A percentile compares a stretch with the other conserved stretches of the same genome.
These are phyloP conservation scores for Mortierella sp. DNA, from an alignment of 371 early-diverging fungal species.

Conservation along the genomic window DNA sequence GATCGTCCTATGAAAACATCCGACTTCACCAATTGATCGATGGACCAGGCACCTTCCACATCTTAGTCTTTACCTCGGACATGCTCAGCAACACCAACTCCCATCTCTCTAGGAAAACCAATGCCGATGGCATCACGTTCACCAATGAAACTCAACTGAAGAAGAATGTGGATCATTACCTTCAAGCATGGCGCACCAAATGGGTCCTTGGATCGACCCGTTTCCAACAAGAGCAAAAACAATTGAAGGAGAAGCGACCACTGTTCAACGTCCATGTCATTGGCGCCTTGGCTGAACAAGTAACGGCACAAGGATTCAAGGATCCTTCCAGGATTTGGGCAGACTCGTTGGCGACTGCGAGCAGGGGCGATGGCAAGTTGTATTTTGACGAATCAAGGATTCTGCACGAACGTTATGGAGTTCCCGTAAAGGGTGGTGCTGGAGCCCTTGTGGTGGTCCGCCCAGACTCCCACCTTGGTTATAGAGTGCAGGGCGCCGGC, in stretches of 20 bases:
- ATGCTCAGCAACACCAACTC: slow-evolving; percentile 19
- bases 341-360: slow-evolving; percentile 18
- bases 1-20: background rate
- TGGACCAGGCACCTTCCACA: slow-evolving; percentile 47
- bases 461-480: slow-evolving; percentile 47
- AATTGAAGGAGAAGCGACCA: background rate
- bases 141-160: slow-evolving; percentile 23
- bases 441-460: slow-evolving; percentile 44
- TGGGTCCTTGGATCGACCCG: slow-evolving; percentile 17
- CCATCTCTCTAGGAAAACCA: slow-evolving; percentile 6
- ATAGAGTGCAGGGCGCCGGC: slow-evolving; percentile 30
- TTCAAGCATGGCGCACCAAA: slow-evolving; percentile 22
- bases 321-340: slow-evolving; percentile 29
- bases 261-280: slow-evolving; percentile 40
- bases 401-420: slow-evolving; percentile 39
- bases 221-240: slow-evolving; percentile 5
- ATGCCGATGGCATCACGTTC: background rate
- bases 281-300: slow-evolving; percentile 23
- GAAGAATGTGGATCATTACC: slow-evolving; percentile 17
- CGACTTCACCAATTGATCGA: slow-evolving; percentile 33
- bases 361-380: slow-evolving; percentile 26
- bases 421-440: slow-evolving; percentile 26
- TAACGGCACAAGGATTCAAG: slow-evolving; percentile 11
- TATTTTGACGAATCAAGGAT: slow-evolving; percentile 15
- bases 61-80: slow-evolving; percentile 41